phyloP scores from a whole-genome alignment of 2,329 filamentous ascomycete species.

The Fusarium udum region DNA sequence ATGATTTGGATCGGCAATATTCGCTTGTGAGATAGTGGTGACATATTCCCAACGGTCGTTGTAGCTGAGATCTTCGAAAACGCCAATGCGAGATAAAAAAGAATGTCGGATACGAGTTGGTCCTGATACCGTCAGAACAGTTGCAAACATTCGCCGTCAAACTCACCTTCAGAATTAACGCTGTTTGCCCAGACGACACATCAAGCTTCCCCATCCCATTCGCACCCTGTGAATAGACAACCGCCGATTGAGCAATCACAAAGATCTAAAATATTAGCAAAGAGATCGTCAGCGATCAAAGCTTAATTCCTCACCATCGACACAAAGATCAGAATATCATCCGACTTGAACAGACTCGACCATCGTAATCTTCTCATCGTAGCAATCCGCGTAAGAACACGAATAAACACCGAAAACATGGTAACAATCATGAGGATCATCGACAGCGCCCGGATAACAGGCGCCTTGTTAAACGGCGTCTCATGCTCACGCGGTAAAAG shows the following conservation, averaged over 20 bases:
- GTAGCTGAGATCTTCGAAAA: conserved; percentile 12
- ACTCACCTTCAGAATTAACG: not conserved
- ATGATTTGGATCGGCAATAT: not conserved
- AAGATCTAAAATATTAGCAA: not conserved
- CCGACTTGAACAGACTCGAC: not conserved
- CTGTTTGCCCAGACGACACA: not conserved
- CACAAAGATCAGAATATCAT: conserved; percentile 3
- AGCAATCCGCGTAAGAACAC: not conserved
- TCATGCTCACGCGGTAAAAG: conserved; percentile 16
- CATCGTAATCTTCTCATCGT: not conserved
- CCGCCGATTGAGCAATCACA: not conserved
- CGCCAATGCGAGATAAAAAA: not conserved
- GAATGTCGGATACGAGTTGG: conserved; percentile 1
- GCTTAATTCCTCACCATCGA: not conserved
- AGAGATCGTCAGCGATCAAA: not conserved
- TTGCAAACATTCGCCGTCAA: fast-evolving
- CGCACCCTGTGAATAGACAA: not conserved
- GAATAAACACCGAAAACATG: conserved; percentile 1
- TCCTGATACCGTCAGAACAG: not conserved
- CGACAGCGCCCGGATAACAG: conserved; percentile 4
- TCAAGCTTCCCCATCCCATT: conserved; percentile 5
- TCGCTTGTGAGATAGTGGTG: not conserved
- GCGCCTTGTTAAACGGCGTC: conserved; percentile 17
- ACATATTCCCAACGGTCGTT: conserved; percentile 3
- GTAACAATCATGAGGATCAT: conserved; percentile 14